Evolutionary conservation across 148 eudicot genomes (phyloP).

Genomic region (Diospyros kaki): DNA sequence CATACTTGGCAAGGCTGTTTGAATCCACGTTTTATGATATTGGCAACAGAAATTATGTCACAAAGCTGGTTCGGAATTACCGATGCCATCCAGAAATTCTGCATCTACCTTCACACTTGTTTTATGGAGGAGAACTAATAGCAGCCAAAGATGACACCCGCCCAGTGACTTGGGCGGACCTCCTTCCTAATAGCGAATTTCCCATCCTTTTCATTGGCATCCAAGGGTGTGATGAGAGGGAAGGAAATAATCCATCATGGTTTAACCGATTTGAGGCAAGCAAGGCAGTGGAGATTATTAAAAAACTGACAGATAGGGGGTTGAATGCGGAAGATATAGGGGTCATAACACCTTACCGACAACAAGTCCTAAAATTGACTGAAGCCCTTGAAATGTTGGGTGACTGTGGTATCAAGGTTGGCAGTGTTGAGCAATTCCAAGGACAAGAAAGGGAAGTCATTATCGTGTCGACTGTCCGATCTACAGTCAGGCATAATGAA

Average conservation of each 20-base stretch:
- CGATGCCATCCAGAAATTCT: conserved; percentile 78
- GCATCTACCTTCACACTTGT: conserved; percentile 67
- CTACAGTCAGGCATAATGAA: conserved; percentile 78
- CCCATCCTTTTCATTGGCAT: conserved; percentile 78
- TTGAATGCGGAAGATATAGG: conserved; percentile 61
- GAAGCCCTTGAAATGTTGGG: conserved; percentile 52
- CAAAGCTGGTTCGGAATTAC: conserved; percentile 65
- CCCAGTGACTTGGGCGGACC: conserved; percentile 38
- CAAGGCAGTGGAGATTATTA: conserved; percentile 64
- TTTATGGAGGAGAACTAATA: conserved; percentile 60
- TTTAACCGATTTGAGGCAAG: conserved; percentile 94
- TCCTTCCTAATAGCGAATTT: conserved; percentile 66
- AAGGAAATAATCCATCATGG: conserved; percentile 97
- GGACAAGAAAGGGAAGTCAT: conserved; percentile 87
- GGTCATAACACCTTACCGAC: conserved; percentile 87
- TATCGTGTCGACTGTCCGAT: conserved; percentile 86
- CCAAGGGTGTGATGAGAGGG: conserved; percentile 91
- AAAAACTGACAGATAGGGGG: conserved; percentile 31
- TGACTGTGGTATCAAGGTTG: conserved; percentile 51
- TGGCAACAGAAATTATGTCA: conserved; percentile 61
- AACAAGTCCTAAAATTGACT: conserved; percentile 77
- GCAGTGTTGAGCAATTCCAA: conserved; percentile 95
- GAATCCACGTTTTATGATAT: conserved; percentile 43
- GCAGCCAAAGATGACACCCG: conserved; percentile 43
- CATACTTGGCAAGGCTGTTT: conserved; percentile 71